Base-by-base conservation (phyloP, 352 stramenopile species). In the Pythium aphanidermatum region DNA sequence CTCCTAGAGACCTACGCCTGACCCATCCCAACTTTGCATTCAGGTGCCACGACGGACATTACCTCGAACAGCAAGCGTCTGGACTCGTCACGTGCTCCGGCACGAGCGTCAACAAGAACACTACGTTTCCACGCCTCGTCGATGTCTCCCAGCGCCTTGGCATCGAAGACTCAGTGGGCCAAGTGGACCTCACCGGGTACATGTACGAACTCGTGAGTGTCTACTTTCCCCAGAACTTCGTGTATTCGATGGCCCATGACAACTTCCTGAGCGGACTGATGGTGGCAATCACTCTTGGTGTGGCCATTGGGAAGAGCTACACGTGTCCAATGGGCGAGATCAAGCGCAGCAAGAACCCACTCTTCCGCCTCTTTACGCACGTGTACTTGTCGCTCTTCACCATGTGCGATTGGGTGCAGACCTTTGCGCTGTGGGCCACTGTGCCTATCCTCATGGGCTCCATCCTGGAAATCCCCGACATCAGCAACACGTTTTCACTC, bases 331-430 rank as follows among this genome's bases (percentile, higher is more conserved):
- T 16, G 1, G 56, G 56, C 12, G 51, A 46, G 30, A 57, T 62
- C 41, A 52, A 55, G 46, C 68, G 61, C 26, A 65, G 70, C 32
- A 62, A 55, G 28, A 87, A 83, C 47, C 75, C 75, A 19, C 43
- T 87, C 16, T 60, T 83, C 23, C 59, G 70, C 4, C 59, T 85
- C 5, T 65, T 80, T 31, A 70, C 74, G 48, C 75, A 87, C 43
- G 27, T 83, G 24, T 84, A 82, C 58, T 45, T 67, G 4, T 65
- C 75, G 36, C 51, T 87, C 20, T 74, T 80, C 30, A 66, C 58
- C 13, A 76, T 85, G 47, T 46, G 72, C 23, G 68, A 85, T 27
- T 83, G 70, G 72, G 31, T 83, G 36, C 70, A 87, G 55, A 62
- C 51, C 19, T 33, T 80, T 26, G 59, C 65, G 25, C 50, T 84